Base-by-base conservation (phyloP, 2,329 filamentous ascomycete species). In the Huntiella omanensis region DNA sequence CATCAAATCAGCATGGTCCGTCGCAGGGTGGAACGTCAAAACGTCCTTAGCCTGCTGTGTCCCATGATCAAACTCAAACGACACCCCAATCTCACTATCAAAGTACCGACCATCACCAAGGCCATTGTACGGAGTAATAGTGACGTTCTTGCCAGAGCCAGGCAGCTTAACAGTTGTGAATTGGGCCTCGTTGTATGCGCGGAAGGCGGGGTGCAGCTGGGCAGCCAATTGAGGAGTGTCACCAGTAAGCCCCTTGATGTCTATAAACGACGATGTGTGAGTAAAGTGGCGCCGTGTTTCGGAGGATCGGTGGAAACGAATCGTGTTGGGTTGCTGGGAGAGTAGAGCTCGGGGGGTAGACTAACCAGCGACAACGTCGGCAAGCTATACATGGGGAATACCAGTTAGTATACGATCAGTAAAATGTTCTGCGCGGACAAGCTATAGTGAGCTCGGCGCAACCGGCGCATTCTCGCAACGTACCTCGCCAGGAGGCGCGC, bases 121-220 rank as follows among this genome's bases (percentile, higher is more conserved):
- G 43, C 77, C 76, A 64, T 88, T 96, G 67, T 92, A 80, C 48
- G 77, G 70, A 68, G 85, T 95, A 59, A 98, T 72, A 53, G 96
- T 73, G 52, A 66, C 64, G 46, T 58, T 56, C 60, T 85, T 77
- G 61, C 77, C 88, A 59, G 82, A 76, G 28, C 86, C 86, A 0
- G 88, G 88, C 47, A 98, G 74, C 70, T 92, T 94, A 51, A 84
- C 80, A 12, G 86, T 86, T 42, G 77, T 66, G 61, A 95, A 82
- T 63, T 98, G 91, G 62, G 87, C 81, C 64, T 98, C 88, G 57
- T 96, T 95, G 72, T 98, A 96, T 63, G 82, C 85, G 64, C 87
- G 71, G 60, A 94, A 92, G 0, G 91, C 86, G 0, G 86, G 83
- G 5, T 71, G 73, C 45, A 95, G 79, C 52, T 82, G 77, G 50